Evolutionary conservation across 2,329 filamentous ascomycete genomes (phyloP).

Genomic region (Fusarium illudens): DNA sequence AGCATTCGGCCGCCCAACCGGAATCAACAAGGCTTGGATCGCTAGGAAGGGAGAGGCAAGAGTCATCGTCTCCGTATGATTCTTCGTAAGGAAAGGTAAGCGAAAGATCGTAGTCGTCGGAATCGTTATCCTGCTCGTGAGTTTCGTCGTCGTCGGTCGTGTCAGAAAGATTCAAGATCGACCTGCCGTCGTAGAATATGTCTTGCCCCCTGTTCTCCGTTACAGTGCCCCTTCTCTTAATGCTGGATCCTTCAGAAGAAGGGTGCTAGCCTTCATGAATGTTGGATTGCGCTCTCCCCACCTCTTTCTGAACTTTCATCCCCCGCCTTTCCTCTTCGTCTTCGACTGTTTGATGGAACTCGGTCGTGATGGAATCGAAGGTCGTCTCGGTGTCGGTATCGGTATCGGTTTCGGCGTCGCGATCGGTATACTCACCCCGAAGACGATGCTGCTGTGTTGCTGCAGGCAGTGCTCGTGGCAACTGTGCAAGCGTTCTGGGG

Average conservation of each 20-base stretch:
- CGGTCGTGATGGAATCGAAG: slow-evolving; percentile 12
- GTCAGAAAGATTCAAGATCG: slow-evolving; percentile 15
- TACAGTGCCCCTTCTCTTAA: not conserved
- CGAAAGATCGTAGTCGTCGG: slow-evolving; percentile 40
- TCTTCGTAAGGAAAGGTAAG: slow-evolving; percentile 57
- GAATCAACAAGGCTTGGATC: slow-evolving; percentile 73
- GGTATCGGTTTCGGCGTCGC: slow-evolving; percentile 12
- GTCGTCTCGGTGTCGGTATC: slow-evolving; percentile 14
- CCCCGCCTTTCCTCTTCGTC: not conserved
- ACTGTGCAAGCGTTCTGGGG: slow-evolving; percentile 34
- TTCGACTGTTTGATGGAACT: slow-evolving; percentile 16
- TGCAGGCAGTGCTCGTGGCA: slow-evolving; percentile 24
- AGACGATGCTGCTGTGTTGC: slow-evolving; percentile 54
- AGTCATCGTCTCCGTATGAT: slow-evolving; percentile 60
- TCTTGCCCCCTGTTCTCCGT: slow-evolving; percentile 13
- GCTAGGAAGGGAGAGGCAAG: slow-evolving; percentile 57
- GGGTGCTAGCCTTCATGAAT: slow-evolving; percentile 34
- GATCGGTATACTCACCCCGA: slow-evolving; percentile 56
- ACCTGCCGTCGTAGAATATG: slow-evolving; percentile 30
- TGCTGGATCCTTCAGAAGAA: slow-evolving; percentile 14
- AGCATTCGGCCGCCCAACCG: slow-evolving; percentile 82
- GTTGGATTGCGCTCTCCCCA: not conserved
- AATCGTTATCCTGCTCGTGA: slow-evolving; percentile 41
- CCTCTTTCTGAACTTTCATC: not conserved
- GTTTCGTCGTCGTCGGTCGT: slow-evolving; percentile 19